Base-by-base conservation (phyloP, 2,329 filamentous ascomycete species). In the Arthrobotrys iridis region DNA sequence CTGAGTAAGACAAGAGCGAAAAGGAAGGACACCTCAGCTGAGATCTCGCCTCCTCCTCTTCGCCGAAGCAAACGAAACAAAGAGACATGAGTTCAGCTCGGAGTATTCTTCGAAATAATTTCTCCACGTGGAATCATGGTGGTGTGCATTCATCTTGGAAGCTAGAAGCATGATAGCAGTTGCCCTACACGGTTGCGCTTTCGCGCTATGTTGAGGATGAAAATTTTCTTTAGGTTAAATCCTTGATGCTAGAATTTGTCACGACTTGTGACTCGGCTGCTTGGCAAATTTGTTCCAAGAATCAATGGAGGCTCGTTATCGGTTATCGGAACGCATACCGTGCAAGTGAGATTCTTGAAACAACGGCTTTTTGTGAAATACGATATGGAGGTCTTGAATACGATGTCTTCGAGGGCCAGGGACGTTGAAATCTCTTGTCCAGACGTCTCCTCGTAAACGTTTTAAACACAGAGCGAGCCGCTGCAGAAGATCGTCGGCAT, bases 1-100 rank as follows among this genome's bases (percentile, higher is more conserved):
- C 68, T 73, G 68, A 73, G 68, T 74, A 74, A 74, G 70, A 67
- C 62, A 67, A 66, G 26, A 45, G 70, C 70, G 50, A 74, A 74
- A 40, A 66, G 70, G 70, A 74, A 74, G 62, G 28, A 60, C 11
- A 30, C 11, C 8, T 73, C 60, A 66, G 60, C 68, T 58, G 55
- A 63, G 33, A 28, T 50, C 30, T 35, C 50, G 20, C 20, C 28
- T 26, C 26, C 33, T 30, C 46, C 43, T 28, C 70, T 74, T 67
- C 70, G 70, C 37, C 37, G 70, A 67, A 74, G 70, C 55, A 74
- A 74, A 57, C 52, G 70, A 57, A 74, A 74, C 11, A 62, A 50
- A 41, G 59, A 72, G 24, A 18, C 59, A 60, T 65, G 60, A 65
- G 45, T 45, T 40, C 30, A 68, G 30, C 26, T 41, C 30, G 57